These are phyloP conservation scores for Corinectria fuckeliana DNA, from an alignment of 2,329 filamentous ascomycete species.

Conservation along the genomic window DNA sequence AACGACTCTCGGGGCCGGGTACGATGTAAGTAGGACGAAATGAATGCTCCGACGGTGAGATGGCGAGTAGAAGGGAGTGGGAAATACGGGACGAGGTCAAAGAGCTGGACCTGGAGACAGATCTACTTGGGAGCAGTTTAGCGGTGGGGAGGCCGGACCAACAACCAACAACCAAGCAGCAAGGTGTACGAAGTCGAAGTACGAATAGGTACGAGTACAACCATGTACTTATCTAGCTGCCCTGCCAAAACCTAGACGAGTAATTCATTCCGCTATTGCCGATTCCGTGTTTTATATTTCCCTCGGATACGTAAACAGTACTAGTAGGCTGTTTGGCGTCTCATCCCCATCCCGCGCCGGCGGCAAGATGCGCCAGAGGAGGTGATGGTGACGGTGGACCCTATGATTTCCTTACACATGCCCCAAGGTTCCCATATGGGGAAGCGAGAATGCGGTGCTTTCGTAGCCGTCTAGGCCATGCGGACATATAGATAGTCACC, in stretches of 20 bases:
- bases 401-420: neutral
- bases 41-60: neutral
- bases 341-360: neutral
- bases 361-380: slow-evolving; percentile 4
- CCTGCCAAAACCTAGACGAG: neutral
- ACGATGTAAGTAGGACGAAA: neutral
- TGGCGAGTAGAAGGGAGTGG: neutral
- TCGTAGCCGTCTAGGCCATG: neutral
- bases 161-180: neutral
- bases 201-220: no score
- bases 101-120: neutral
- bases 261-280: neutral
- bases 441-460: neutral
- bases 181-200: no score
- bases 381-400: neutral
- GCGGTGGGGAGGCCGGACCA: neutral
- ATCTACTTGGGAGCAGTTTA: neutral
- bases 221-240: no score
- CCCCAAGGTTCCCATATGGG: neutral
- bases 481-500: neutral
- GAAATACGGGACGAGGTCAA: slow-evolving; percentile 2
- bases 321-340: neutral
- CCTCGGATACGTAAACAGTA: no score
- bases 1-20: neutral
- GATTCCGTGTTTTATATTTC: no score